Conservation (phyloP, 345 rosid species). For the Sisymbrium altissimum region DNA sequence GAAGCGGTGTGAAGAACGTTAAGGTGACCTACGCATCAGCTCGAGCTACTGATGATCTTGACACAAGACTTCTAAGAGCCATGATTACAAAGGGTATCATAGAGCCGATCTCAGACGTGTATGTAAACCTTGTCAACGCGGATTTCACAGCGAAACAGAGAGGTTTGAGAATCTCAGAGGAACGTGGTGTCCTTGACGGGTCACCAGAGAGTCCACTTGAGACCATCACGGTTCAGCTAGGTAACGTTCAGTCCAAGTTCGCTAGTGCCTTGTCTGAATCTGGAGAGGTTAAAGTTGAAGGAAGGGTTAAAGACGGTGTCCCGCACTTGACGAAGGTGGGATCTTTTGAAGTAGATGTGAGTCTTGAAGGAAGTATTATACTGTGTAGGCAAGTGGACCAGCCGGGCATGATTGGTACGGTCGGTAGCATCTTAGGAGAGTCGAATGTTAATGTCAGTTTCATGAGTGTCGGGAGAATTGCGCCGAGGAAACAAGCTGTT, state of each 20-base stretch:
- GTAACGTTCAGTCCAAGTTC: slow-evolving; percentile 70
- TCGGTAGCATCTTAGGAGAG: slow-evolving; percentile 68
- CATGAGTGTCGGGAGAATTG: slow-evolving; percentile 87
- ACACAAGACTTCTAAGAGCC: slow-evolving; percentile 83
- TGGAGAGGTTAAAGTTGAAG: slow-evolving; percentile 72
- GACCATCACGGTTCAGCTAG: slow-evolving; percentile 64
- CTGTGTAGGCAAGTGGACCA: slow-evolving; percentile 85
- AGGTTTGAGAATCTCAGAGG: slow-evolving; percentile 71
- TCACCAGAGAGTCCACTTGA: slow-evolving; percentile 74
- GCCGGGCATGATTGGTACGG: slow-evolving; percentile 78
- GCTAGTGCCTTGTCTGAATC: slow-evolving; percentile 74
- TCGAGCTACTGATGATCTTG: slow-evolving; percentile 76
- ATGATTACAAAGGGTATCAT: slow-evolving; percentile 77
- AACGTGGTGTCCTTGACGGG: slow-evolving; percentile 53
- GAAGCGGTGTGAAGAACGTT: slow-evolving; percentile 68
- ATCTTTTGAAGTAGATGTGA: slow-evolving; percentile 73
- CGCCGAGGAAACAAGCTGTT: slow-evolving; percentile 75
- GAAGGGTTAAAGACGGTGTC: slow-evolving; percentile 68
- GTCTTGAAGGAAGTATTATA: slow-evolving; percentile 73
- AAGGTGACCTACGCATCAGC: slow-evolving; percentile 66
- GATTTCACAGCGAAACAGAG: slow-evolving; percentile 82
- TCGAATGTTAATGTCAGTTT: slow-evolving; percentile 80
- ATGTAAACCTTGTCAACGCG: slow-evolving; percentile 75
- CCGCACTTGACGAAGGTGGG: slow-evolving; percentile 81
- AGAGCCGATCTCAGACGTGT: slow-evolving; percentile 72